These are phyloP conservation scores for Melampsora medusae DNA, from an alignment of 1,284 basidiomycete species.

Conservation along the genomic window DNA sequence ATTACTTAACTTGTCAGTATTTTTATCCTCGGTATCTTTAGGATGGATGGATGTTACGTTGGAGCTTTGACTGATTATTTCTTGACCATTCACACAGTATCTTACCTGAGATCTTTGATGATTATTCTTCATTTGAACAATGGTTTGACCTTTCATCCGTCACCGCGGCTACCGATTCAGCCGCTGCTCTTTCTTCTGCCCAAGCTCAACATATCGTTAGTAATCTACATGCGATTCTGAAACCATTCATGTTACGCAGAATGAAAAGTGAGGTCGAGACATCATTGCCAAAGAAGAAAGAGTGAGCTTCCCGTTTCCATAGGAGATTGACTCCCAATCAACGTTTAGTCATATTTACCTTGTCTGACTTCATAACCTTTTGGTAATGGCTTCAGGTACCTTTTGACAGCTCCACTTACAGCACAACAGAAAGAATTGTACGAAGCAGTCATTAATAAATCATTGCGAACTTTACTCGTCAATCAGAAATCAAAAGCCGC, in stretches of 20 bases:
- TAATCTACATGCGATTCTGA: conserved; percentile 83
- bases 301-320: conserved; percentile 58
- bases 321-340: no score
- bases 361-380: conserved; percentile 7
- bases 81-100: conserved; percentile 56
- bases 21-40: conserved; percentile 46
- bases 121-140: conserved; percentile 83
- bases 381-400: conserved; percentile 56
- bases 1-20: conserved; percentile 72
- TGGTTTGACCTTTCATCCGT: conserved; percentile 64
- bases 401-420: conserved; percentile 85
- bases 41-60: neutral
- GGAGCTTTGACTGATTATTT: neutral
- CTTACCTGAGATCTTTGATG: conserved; percentile 84
- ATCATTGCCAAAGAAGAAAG: conserved; percentile 77
- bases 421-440: conserved; percentile 78
- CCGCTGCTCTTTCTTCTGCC: conserved; percentile 60
- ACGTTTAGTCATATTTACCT: neutral
- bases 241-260: conserved; percentile 89
- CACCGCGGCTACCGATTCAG: conserved; percentile 55
- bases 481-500: conserved; percentile 46
- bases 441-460: conserved; percentile 59
- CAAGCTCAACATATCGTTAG: conserved; percentile 70
- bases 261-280: conserved; percentile 88
- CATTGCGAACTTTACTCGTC: conserved; percentile 50